These are phyloP conservation scores for Dendrocalamus latiflorus DNA, from an alignment of 202 grass and related monocot genomes.

Conservation along the genomic window DNA sequence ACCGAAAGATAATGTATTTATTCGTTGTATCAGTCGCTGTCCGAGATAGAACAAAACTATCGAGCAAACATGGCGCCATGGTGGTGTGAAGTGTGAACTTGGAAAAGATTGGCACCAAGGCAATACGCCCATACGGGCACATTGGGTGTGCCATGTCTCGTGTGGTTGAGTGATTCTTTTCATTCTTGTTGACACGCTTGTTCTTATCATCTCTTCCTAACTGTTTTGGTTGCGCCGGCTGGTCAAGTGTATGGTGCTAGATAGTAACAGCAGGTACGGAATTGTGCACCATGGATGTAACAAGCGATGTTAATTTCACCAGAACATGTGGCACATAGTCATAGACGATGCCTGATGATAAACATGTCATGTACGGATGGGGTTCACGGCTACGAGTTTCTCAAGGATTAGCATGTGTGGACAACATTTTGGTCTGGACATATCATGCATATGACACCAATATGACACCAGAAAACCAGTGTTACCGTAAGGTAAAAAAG, in stretches of 20 bases:
- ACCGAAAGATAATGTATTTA: slow-evolving; percentile 13
- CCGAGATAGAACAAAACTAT: background rate
- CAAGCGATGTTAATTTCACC: background rate
- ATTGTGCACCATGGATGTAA: background rate
- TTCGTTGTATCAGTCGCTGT: slow-evolving; percentile 34
- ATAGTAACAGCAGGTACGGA: background rate
- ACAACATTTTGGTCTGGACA: background rate
- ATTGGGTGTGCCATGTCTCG: background rate
- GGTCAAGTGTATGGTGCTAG: slow-evolving; percentile 1
- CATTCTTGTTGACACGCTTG: background rate
- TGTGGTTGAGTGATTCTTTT: slow-evolving; percentile 1
- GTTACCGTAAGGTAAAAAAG: background rate
- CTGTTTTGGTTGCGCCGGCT: background rate
- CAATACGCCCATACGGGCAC: background rate
- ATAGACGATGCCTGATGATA: background rate
- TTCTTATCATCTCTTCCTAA: slow-evolving; percentile 10
- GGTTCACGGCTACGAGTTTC: slow-evolving; percentile 16
- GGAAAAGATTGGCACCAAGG: slow-evolving; percentile 3
- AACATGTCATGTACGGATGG: background rate
- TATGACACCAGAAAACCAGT: background rate
- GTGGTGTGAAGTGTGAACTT: slow-evolving; percentile 32
- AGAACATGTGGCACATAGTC: background rate
- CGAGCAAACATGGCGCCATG: background rate
- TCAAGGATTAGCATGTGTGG: background rate
- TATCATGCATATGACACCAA: background rate